phyloP scores from a whole-genome alignment of 73 alveolate genomes.

The Symbiodinium pilosum region DNA sequence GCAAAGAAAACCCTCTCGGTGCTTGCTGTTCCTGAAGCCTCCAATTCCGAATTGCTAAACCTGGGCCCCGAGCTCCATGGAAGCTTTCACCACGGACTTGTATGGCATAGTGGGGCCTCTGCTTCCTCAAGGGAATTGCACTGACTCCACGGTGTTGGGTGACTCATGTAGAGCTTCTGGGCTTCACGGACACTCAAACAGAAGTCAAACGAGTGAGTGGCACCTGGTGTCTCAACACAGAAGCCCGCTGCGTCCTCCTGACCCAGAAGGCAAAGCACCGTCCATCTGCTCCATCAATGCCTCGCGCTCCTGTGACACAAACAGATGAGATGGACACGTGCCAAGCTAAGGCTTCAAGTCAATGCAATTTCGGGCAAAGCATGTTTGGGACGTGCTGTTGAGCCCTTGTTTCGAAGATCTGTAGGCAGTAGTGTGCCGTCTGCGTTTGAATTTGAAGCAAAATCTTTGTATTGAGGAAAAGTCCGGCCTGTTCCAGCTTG shows the following conservation, averaged over 20 bases:
- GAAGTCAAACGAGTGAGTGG: too few relatives aligned
- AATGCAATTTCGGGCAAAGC: neutral
- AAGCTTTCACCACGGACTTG: conserved; percentile 27
- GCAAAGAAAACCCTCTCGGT: too few relatives aligned
- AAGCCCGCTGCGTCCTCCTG: neutral
- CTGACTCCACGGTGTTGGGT: neutral
- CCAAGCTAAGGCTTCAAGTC: neutral
- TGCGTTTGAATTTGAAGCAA: too few relatives aligned
- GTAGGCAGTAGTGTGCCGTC: too few relatives aligned
- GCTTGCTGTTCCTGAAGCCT: too few relatives aligned
- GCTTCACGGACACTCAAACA: too few relatives aligned
- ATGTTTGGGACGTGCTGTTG: neutral
- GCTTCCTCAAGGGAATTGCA: neutral
- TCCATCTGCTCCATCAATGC: conserved; percentile 22
- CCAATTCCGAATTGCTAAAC: too few relatives aligned
- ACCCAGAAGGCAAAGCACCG: neutral
- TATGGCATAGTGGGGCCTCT: conserved; percentile 31
- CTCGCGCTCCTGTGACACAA: conserved; percentile 9
- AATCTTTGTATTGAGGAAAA: too few relatives aligned
- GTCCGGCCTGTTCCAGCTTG: neutral
- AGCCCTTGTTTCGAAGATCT: too few relatives aligned
- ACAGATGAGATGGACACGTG: too few relatives aligned
- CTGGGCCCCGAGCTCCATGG: conserved; percentile 11
- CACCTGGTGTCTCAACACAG: neutral
- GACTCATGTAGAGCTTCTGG: neutral